These are phyloP conservation scores for Artomyces pyxidatus DNA, from an alignment of 768 basidiomycete species.

Conservation along the genomic window DNA sequence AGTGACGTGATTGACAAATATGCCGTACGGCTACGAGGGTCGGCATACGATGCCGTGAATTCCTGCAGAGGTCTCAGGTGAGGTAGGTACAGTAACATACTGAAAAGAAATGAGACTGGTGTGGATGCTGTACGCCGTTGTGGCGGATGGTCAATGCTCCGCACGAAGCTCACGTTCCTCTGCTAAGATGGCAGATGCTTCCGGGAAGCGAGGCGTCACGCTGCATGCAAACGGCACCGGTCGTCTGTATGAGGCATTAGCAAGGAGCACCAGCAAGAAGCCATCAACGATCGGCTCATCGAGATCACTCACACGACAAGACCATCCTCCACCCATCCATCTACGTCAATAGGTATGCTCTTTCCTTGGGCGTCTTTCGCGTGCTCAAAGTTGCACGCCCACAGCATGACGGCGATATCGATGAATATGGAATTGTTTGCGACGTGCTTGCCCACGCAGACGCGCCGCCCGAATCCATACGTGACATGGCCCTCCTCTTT, in stretches of 20 bases:
- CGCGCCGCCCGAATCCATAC: conserved; percentile 5
- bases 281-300: too few relatives aligned
- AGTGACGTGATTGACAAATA: too few relatives aligned
- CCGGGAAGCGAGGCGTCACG: not conserved
- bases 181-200: not conserved
- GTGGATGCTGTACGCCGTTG: too few relatives aligned
- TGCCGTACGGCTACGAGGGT: too few relatives aligned
- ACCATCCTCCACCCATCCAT: conserved; percentile 8
- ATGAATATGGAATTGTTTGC: conserved; percentile 11
- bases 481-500: conserved; percentile 9
- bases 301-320: conserved; percentile 12
- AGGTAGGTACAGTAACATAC: too few relatives aligned
- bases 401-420: conserved; percentile 7
- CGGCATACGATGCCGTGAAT: too few relatives aligned
- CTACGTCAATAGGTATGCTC: conserved; percentile 4
- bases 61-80: too few relatives aligned
- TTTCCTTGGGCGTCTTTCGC: conserved; percentile 4
- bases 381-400: not conserved
- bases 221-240: not conserved
- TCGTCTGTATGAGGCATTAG: not conserved
- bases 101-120: too few relatives aligned
- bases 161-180: not conserved
- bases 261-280: not conserved
- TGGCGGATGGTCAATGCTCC: too few relatives aligned
- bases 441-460: conserved; percentile 9